These are phyloP conservation scores for Colletotrichum tanaceti DNA, from an alignment of 2,329 filamentous ascomycete genomes.

Conservation along the genomic window DNA sequence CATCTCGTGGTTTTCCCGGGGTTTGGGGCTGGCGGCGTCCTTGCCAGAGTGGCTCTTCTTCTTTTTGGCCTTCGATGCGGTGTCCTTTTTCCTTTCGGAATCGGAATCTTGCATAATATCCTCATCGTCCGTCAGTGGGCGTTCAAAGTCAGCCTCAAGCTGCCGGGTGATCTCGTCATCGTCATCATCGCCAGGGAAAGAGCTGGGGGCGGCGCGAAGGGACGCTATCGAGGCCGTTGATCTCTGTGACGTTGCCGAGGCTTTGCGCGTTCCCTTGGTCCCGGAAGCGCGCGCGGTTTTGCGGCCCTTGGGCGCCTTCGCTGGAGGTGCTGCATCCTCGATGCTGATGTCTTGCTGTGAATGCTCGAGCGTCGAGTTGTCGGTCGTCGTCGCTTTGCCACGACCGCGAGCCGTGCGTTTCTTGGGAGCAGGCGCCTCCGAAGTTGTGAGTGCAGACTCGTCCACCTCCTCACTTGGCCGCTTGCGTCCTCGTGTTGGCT, in stretches of 20 bases:
- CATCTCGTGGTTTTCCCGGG: slow-evolving; percentile 59
- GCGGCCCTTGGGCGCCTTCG: slow-evolving; percentile 49
- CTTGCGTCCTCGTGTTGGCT: slow-evolving; percentile 68
- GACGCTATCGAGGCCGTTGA: slow-evolving; percentile 59
- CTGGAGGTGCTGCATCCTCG: slow-evolving; percentile 49
- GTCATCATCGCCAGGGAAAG: slow-evolving; percentile 55
- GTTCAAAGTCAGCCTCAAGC: slow-evolving; percentile 73
- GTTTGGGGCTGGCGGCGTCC: slow-evolving; percentile 46
- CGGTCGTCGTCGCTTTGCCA: slow-evolving; percentile 57
- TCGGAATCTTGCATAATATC: slow-evolving; percentile 60
- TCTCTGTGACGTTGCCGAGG: slow-evolving; percentile 51
- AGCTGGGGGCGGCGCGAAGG: slow-evolving; percentile 51
- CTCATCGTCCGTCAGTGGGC: slow-evolving; percentile 65
- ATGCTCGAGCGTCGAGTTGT: slow-evolving; percentile 53
- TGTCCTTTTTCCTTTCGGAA: slow-evolving; percentile 54
- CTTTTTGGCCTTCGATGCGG: slow-evolving; percentile 48
- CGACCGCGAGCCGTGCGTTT: slow-evolving; percentile 67
- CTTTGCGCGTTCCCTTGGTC: slow-evolving; percentile 49
- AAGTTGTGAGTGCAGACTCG: slow-evolving; percentile 55
- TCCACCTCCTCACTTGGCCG: slow-evolving; percentile 70
- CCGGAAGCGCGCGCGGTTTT: slow-evolving; percentile 61
- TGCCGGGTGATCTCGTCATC: slow-evolving; percentile 76
- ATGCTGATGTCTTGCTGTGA: slow-evolving; percentile 55
- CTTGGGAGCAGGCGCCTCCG: slow-evolving; percentile 66
- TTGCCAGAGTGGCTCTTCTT: slow-evolving; percentile 47